These are phyloP conservation scores for Zelopaecilomyces penicillatus DNA, from an alignment of 2,329 filamentous ascomycete species.

Conservation along the genomic window DNA sequence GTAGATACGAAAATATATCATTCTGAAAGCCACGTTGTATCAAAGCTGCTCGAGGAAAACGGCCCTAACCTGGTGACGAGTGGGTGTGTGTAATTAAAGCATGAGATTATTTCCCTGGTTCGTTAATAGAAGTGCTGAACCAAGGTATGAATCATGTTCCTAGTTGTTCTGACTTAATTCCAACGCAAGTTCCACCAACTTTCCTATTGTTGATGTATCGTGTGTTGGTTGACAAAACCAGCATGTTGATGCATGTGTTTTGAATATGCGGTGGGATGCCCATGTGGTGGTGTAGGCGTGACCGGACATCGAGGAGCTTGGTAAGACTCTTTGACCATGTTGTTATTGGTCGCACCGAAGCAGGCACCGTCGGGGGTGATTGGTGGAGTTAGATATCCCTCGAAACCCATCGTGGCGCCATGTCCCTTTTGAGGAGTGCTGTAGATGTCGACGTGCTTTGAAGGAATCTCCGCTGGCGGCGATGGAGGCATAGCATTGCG, in stretches of 20 bases:
- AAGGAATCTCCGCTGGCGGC: slow-evolving; percentile 46
- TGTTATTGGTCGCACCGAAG: slow-evolving; percentile 31
- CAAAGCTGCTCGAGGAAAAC: too few species aligned
- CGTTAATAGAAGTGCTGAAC: too few species aligned
- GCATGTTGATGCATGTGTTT: slow-evolving; percentile 26
- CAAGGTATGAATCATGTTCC: too few species aligned
- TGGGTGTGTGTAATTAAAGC: too few species aligned
- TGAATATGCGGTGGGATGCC: slow-evolving; percentile 26
- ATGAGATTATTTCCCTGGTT: too few species aligned
- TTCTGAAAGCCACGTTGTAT: slow-evolving; percentile 18
- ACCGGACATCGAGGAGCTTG: slow-evolving; percentile 51
- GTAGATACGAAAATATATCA: slow-evolving; percentile 27
- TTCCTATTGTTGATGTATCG: slow-evolving; percentile 34
- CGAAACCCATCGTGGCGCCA: slow-evolving; percentile 52
- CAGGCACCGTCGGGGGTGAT: slow-evolving; percentile 69
- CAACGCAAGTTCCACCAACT: slow-evolving; percentile 5
- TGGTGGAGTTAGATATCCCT: slow-evolving; percentile 76
- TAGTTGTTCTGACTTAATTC: neutral
- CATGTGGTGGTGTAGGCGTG: slow-evolving; percentile 49
- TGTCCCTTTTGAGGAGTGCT: slow-evolving; percentile 73
- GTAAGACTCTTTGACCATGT: slow-evolving; percentile 39
- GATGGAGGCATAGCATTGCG: slow-evolving; percentile 47
- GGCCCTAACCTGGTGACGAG: too few species aligned
- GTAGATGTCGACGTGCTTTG: slow-evolving; percentile 54
- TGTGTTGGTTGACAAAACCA: slow-evolving; percentile 33